A percentile compares a stretch with the other conserved stretches of the same genome.
Evolutionary conservation across 306 rosid species (phyloP).

Genomic region (Cercis canadensis): DNA sequence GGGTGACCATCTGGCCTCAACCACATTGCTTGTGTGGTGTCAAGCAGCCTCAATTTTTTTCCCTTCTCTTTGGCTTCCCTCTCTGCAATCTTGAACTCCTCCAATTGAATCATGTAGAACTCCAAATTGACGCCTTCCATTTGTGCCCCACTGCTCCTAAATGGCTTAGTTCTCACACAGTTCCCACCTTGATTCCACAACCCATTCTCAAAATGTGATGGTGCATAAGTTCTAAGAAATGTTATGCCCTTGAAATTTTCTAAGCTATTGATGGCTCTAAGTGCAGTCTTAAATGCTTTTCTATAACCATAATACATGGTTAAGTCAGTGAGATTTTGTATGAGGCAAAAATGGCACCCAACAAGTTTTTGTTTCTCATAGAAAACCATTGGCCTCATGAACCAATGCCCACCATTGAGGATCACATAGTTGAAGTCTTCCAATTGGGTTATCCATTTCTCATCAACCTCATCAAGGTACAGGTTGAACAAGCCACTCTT

Average conservation of each 20-base stretch:
- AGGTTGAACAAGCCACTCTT: slow-evolving; percentile 62
- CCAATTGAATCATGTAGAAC: slow-evolving; percentile 77
- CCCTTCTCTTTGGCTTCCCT: slow-evolving; percentile 64
- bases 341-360: slow-evolving; percentile 79
- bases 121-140: slow-evolving; percentile 61
- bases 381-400: slow-evolving; percentile 58
- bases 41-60: slow-evolving; percentile 64
- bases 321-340: slow-evolving; percentile 64
- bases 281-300: slow-evolving; percentile 68
- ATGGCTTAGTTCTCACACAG: slow-evolving; percentile 75
- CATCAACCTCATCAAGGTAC: slow-evolving; percentile 77
- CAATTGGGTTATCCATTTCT: slow-evolving; percentile 60
- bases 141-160: slow-evolving; percentile 56
- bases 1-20: slow-evolving; percentile 96
- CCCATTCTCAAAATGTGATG: slow-evolving; percentile 89
- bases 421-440: slow-evolving; percentile 71
- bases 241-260: slow-evolving; percentile 66
- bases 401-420: slow-evolving; percentile 88
- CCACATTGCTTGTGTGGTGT: slow-evolving; percentile 67
- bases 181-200: slow-evolving; percentile 83
- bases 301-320: slow-evolving; percentile 77
- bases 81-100: slow-evolving; percentile 67
- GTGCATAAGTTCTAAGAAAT: slow-evolving; percentile 71
- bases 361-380: slow-evolving; percentile 54
- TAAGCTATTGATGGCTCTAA: slow-evolving; percentile 60